These are phyloP conservation scores for Xylariaceae sp. DNA, from an alignment of 2,329 filamentous ascomycete genomes.

Conservation along the genomic window DNA sequence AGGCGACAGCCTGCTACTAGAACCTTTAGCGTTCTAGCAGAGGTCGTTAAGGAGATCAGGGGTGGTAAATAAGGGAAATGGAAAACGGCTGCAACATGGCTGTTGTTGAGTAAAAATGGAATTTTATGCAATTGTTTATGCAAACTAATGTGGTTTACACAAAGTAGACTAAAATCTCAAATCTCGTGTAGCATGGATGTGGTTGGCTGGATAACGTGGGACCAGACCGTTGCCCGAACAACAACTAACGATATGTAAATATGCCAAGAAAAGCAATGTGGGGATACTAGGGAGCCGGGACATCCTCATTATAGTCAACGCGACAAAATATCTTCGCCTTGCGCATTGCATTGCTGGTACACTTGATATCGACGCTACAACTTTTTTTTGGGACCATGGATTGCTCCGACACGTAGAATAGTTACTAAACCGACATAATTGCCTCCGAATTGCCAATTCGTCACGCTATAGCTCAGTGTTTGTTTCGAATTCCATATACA, in stretches of 20 bases:
- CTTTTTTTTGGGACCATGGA: constrained; percentile 44
- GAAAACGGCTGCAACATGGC: too few species aligned
- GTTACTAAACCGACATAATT: constrained; percentile 39
- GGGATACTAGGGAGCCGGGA: constrained; percentile 19
- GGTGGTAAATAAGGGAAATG: too few species aligned
- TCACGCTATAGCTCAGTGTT: constrained; percentile 29
- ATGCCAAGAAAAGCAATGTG: constrained; percentile 31
- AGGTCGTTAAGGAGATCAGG: too few species aligned
- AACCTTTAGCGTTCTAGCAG: too few species aligned
- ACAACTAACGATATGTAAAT: constrained; percentile 29
- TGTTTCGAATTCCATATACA: constrained; percentile 23
- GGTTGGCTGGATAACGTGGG: neutral
- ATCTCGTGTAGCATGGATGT: neutral
- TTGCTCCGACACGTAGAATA: constrained; percentile 49
- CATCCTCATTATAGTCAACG: constrained; percentile 30
- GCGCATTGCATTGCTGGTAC: constrained; percentile 46
- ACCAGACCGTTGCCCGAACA: constrained; percentile 36
- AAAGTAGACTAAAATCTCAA: neutral
- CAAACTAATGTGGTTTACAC: too few species aligned
- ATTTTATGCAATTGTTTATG: too few species aligned
- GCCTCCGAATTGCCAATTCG: constrained; percentile 37
- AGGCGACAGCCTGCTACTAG: too few species aligned
- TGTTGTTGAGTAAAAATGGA: too few species aligned
- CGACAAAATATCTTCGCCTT: constrained; percentile 35
- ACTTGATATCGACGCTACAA: constrained; percentile 42